Conservation (phyloP, 306 rosid genomes). For the Lathyrus aphaca region DNA sequence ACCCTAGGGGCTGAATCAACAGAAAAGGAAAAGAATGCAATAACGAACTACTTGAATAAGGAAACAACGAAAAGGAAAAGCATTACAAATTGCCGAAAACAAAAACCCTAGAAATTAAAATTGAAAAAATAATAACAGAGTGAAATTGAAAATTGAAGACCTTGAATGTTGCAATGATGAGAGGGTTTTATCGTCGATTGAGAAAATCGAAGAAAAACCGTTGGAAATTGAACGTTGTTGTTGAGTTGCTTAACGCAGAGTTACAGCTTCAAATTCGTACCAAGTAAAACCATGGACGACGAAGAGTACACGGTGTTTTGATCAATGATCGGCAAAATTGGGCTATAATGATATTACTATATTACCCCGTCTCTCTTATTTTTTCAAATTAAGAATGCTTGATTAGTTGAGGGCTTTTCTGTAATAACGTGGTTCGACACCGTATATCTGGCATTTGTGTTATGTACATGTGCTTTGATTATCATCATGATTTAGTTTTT, state of each 20-base stretch:
- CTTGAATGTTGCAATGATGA: constrained; percentile 44
- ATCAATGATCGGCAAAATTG: constrained; percentile 65
- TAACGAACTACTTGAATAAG: constrained; percentile 26
- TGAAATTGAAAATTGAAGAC: constrained; percentile 45
- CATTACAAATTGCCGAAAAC: constrained; percentile 41
- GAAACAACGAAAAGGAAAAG: constrained; percentile 5
- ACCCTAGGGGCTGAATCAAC: constrained; percentile 51
- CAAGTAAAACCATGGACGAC: constrained; percentile 73
- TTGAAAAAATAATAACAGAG: constrained; percentile 20
- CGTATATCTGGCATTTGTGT: constrained; percentile 46
- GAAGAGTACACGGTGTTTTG: constrained; percentile 81
- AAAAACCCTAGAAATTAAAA: constrained; percentile 64
- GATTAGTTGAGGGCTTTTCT: constrained; percentile 27
- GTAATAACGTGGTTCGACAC: constrained; percentile 17
- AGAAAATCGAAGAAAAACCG: constrained; percentile 35
- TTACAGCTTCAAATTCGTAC: constrained; percentile 71
- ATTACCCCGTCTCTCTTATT: constrained; percentile 44
- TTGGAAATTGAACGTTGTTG: constrained; percentile 42
- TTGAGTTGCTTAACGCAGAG: constrained; percentile 46
- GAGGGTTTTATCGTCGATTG: constrained; percentile 35
- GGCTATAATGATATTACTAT: constrained; percentile 43
- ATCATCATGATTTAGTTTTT: background rate
- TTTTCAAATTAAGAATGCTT: background rate
- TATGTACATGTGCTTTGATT: constrained; percentile 41
- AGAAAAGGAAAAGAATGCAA: constrained; percentile 32